Evolutionary conservation across 208 protist species (phyloP).

Genomic region (Leishmania tropica): DNA sequence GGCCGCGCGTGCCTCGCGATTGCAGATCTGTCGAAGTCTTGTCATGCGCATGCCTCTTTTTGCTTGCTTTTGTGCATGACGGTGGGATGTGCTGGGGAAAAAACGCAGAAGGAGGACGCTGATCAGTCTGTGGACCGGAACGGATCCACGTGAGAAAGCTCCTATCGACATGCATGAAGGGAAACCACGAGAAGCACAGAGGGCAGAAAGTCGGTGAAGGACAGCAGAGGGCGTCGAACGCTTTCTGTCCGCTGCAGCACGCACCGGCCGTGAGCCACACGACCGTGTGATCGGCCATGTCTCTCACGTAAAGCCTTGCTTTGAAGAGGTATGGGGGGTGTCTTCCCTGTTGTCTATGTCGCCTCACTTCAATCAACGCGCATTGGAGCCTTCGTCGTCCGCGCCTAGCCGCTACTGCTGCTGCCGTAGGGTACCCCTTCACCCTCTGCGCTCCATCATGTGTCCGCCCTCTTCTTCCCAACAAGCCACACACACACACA

Average conservation of each 20-base stretch:
- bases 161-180: background rate
- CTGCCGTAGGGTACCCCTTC: background rate
- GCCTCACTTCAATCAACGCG: background rate
- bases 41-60: background rate
- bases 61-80: background rate
- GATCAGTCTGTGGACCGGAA: background rate
- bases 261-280: background rate
- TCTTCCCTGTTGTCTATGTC: background rate
- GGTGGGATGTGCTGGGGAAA: background rate
- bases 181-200: background rate
- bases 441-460: background rate
- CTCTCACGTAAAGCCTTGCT: background rate
- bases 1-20: background rate
- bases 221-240: background rate
- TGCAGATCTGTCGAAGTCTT: background rate
- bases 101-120: background rate
- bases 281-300: background rate
- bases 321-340: background rate
- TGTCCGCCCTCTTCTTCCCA: background rate
- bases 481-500: background rate
- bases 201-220: background rate
- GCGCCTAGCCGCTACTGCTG: background rate
- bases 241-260: background rate
- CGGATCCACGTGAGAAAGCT: background rate
- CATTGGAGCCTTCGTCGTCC: background rate